Base-by-base conservation (phyloP, 495 filamentous ascomycete species). In the Aspergillus hancockii region DNA sequence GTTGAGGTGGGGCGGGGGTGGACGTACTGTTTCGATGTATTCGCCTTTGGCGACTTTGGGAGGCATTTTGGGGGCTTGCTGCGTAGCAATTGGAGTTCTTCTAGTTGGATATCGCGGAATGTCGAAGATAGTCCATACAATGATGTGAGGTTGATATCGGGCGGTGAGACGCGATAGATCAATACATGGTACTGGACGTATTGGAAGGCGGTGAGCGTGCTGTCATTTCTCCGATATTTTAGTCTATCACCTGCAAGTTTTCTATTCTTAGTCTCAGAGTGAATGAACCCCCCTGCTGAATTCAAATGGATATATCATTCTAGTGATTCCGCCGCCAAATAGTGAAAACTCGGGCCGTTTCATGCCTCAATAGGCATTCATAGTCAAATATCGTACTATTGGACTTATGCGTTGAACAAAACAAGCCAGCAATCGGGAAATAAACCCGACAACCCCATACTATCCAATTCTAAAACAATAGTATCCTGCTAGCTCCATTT, bases 1-100 rank as follows among this genome's bases (percentile, higher is more conserved):
- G n/a, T n/a, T n/a, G n/a, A n/a, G n/a, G n/a, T n/a, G n/a, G n/a
- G n/a, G n/a, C n/a, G 23, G 43, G 46, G 18, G 41, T 10, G 10
- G 14, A 61, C 77, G 56, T 85, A 94, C 91, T n/a, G 93, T 97
- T 71, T 97, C 93, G 54, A 97, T 96, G 69, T 96, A 97, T 74
- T 97, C 93, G 68, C 90, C 90, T 69, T 91, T 93, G 8, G 80
- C 80, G 38, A 82, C 84, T 67, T 92, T 91, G 51, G 86, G 84
- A 54, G 90, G 89, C 90, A 92, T 92, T 25, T 63, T 71, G 60
- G 7, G 25, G 25, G 25, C 25, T 28, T 28, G 7, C 7, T 28
- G 25, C 25, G 25, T 7, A 3, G 25, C 25, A 28, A 28, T 28
- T 28, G 36, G 12, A 40, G 10, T 3, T 40, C 12, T 3, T 12